Base-by-base conservation (phyloP, 352 stramenopile genomes). In the Globisporangium nodosum region DNA sequence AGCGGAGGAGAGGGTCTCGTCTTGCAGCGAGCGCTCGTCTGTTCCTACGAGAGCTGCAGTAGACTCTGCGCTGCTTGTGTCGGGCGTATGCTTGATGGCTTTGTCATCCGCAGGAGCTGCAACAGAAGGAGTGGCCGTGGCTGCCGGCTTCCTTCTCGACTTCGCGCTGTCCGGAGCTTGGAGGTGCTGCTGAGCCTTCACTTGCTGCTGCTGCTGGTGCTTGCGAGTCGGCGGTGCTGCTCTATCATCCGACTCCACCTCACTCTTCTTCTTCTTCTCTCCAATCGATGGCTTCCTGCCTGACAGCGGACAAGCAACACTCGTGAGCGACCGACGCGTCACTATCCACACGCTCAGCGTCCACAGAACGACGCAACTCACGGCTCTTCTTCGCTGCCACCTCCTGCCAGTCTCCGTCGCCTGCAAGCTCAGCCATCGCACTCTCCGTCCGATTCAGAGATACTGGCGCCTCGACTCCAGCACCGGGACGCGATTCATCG, bases 331-430 rank as follows among this genome's bases (percentile, higher is more conserved):
- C 35, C 7, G 11, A 15, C 35, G 3, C 35, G 11, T 0, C 11
- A 40, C 5, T 48, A 27, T 4, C 13, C 13, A 18, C 21, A 42
- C 31, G 24, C 18, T 31, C 18, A 45, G 40, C 40, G 3, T 15
- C n/a, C 7, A 3, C 18, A 24, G 45, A 21, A 5, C 1, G 18
- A n/a, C n/a, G 1, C 50, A 46, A 66, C 65, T 30, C 55, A 74
- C 68, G 67, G 12, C 50, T 57, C 50, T 70, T 75, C 40, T 68
- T 72, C 35, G 65, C 65, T 20, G 61, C 56, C 0, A 66, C 65
- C 3, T 43, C 54, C 21, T 66, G 51, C 68, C 68, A 75, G 0
- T 73, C 61, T 21, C 20, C 45, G 15, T 30, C 11, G 7, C 31
- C 46, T 0, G 33, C 43, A 3, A 7, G 2, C 3, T 50, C 5